These are phyloP conservation scores for Penicillium sp. DNA, from an alignment of 2,329 filamentous ascomycete species.

Conservation along the genomic window DNA sequence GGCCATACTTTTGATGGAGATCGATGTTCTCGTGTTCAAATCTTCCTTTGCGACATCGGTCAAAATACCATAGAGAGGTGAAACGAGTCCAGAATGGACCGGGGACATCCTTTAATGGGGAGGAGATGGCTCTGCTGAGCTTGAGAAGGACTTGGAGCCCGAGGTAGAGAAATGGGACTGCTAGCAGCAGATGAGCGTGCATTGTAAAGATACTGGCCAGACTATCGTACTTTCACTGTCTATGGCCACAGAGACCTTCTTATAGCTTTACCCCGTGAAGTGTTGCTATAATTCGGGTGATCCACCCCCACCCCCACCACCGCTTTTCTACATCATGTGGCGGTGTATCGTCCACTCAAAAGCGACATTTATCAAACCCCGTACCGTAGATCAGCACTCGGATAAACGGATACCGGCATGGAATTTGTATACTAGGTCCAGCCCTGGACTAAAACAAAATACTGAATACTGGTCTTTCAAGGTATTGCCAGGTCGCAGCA, in stretches of 20 bases:
- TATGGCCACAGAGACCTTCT: background rate
- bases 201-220: background rate
- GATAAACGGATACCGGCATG: background rate
- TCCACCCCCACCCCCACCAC: slow-evolving; percentile 29
- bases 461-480: background rate
- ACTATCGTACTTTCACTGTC: background rate
- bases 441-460: background rate
- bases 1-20: slow-evolving; percentile 43
- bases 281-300: background rate
- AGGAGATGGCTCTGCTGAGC: slow-evolving; percentile 24
- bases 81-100: slow-evolving; percentile 49
- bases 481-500: background rate
- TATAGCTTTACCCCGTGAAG: background rate
- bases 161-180: slow-evolving; percentile 13
- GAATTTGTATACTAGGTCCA: background rate
- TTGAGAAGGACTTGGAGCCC: slow-evolving; percentile 14
- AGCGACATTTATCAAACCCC: background rate
- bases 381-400: background rate
- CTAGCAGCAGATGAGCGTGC: slow-evolving; percentile 14
- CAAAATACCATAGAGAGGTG: slow-evolving; percentile 47
- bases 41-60: slow-evolving; percentile 34
- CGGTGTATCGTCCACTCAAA: background rate
- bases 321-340: background rate
- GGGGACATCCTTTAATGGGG: slow-evolving; percentile 43
- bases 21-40: slow-evolving; percentile 43